A percentile compares a stretch with the other conserved stretches of the same genome.
These are phyloP conservation scores for Lasiodiplodia gonubiensis DNA, from an alignment of 2,329 filamentous ascomycete species.

Conservation along the genomic window DNA sequence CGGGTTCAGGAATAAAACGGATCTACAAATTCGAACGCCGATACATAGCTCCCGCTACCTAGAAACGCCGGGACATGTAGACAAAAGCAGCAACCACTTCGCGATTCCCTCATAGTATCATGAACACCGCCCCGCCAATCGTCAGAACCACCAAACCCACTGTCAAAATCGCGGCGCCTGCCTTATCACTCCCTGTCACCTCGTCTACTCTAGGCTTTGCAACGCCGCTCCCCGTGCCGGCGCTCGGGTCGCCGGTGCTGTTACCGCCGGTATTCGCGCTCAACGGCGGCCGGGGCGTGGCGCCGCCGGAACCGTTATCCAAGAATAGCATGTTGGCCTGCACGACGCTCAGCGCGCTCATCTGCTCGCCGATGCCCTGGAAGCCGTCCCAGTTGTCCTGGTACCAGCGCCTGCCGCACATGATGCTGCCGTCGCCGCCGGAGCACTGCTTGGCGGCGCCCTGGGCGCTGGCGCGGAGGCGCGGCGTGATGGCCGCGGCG, in stretches of 20 bases:
- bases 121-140: slow-evolving; percentile 1
- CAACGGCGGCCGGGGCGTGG: slow-evolving; percentile 45
- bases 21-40: too few species aligned
- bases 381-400: slow-evolving; percentile 51
- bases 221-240: slow-evolving; percentile 42
- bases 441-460: slow-evolving; percentile 62
- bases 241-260: slow-evolving; percentile 51
- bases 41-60: too few species aligned
- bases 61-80: too few species aligned
- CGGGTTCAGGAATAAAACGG: too few species aligned
- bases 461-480: slow-evolving; percentile 59
- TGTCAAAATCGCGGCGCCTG: slow-evolving; percentile 43
- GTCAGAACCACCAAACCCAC: slow-evolving; percentile 29
- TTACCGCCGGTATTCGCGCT: slow-evolving; percentile 59
- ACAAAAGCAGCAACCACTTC: not conserved
- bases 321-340: slow-evolving; percentile 49
- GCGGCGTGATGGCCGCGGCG: slow-evolving; percentile 56
- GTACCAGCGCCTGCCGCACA: slow-evolving; percentile 53
- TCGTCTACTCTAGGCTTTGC: slow-evolving; percentile 32
- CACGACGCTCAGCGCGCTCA: slow-evolving; percentile 62
- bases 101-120: not conserved
- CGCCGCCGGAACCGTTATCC: slow-evolving; percentile 28
- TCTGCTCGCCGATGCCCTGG: slow-evolving; percentile 62
- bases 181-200: slow-evolving; percentile 11
- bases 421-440: slow-evolving; percentile 49